Conservation (phyloP, 805 yeast genomes). For the Lipomyces kockii region DNA sequence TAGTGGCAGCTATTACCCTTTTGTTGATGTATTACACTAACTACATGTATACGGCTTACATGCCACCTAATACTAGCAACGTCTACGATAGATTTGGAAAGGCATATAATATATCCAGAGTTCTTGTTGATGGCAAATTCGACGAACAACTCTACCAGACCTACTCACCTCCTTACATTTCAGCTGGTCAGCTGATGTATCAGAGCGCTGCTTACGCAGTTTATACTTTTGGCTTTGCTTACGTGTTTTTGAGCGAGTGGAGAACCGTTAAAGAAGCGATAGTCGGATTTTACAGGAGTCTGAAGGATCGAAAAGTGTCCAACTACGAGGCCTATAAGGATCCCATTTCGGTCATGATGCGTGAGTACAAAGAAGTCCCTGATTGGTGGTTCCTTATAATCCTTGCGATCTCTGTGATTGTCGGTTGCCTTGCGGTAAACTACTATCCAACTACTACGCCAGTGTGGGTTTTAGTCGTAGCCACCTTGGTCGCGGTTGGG, state of each 20-base stretch:
- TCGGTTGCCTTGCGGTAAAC: constrained; percentile 47
- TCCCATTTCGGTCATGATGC: constrained; percentile 50
- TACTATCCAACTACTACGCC: constrained; percentile 49
- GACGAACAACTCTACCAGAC: constrained; percentile 6
- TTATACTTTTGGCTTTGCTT: constrained; percentile 65
- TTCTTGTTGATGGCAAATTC: constrained; percentile 47
- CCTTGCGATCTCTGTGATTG: constrained; percentile 54
- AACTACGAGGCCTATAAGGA: constrained; percentile 60
- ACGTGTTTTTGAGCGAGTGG: constrained; percentile 64
- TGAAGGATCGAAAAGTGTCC: constrained; percentile 56
- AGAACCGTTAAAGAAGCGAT: constrained; percentile 63
- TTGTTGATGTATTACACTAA: constrained; percentile 52
- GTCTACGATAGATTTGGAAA: constrained; percentile 52
- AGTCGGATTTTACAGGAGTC: constrained; percentile 55
- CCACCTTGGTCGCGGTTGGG: constrained; percentile 57
- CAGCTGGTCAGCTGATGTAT: constrained; percentile 57
- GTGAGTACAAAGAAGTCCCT: constrained; percentile 61
- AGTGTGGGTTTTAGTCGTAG: constrained; percentile 65
- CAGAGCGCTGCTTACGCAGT: constrained; percentile 44
- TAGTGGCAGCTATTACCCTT: constrained; percentile 44
- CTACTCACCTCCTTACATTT: constrained; percentile 41
- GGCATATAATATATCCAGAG: constrained; percentile 51
- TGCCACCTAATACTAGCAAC: constrained; percentile 55
- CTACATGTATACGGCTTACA: constrained; percentile 54
- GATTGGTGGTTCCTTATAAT: constrained; percentile 63